Percentiles rank a stretch among this genome's conserved stretches.
Evolutionary conservation across 2,329 filamentous ascomycete species (phyloP).

Genomic region (Balansia obtecta): DNA sequence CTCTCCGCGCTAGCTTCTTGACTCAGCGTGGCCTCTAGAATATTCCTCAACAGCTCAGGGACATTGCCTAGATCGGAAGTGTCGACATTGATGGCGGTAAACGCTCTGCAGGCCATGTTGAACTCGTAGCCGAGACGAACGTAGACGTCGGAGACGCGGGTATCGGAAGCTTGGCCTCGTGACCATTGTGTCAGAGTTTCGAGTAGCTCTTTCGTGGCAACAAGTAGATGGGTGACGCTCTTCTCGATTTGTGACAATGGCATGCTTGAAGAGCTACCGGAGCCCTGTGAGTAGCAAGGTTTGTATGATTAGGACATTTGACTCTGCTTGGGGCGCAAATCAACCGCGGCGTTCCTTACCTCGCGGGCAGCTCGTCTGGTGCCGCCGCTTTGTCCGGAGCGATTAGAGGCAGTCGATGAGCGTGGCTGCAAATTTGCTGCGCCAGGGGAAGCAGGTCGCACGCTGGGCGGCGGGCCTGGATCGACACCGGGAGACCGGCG

Average conservation of each 20-base stretch:
- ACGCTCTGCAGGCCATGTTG: conserved; percentile 95
- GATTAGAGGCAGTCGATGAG: conserved; percentile 54
- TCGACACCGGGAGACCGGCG: conserved; percentile 53
- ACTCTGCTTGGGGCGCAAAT: background rate
- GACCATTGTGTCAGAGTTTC: conserved; percentile 98
- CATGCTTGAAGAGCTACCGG: conserved; percentile 54
- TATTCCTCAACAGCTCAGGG: conserved; percentile 76
- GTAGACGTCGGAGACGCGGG: conserved; percentile 95
- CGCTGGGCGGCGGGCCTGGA: conserved; percentile 42
- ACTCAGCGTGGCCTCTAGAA: conserved; percentile 89
- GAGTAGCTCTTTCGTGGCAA: conserved; percentile 93
- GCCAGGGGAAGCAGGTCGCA: conserved; percentile 50
- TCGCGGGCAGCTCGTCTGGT: conserved; percentile 22
- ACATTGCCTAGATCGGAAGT: conserved; percentile 90
- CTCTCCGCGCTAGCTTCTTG: conserved; percentile 92
- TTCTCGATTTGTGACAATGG: conserved; percentile 94
- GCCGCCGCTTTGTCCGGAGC: conserved; percentile 33
- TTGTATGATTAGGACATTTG: background rate
- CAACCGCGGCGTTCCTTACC: conserved; percentile 15
- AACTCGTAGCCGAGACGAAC: conserved; percentile 97
- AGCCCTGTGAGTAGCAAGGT: conserved; percentile 17
- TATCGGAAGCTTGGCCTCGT: conserved; percentile 78
- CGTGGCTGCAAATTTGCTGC: conserved; percentile 44
- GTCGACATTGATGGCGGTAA: conserved; percentile 93
- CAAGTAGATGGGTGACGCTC: conserved; percentile 92